phyloP scores from a whole-genome alignment of 2,329 filamentous ascomycete genomes.

The Nemania sp. region DNA sequence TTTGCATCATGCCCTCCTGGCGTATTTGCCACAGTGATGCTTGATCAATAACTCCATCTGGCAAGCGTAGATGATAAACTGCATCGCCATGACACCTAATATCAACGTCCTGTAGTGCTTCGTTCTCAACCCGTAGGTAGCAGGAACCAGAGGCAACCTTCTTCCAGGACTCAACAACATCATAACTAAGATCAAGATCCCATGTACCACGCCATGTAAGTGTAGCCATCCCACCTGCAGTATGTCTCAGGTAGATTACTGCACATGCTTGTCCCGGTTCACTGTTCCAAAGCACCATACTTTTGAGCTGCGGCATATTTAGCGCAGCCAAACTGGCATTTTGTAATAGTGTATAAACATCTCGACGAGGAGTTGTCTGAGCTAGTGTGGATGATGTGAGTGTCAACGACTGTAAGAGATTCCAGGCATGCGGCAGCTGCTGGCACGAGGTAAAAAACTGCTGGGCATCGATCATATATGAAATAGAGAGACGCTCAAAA shows the following conservation, averaged over 20 bases:
- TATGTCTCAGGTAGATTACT: slow-evolving; percentile 18
- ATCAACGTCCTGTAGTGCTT: slow-evolving; percentile 12
- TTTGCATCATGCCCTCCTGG: slow-evolving; percentile 19
- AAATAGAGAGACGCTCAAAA: slow-evolving; percentile 47
- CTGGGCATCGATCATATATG: slow-evolving; percentile 47
- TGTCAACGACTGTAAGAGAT: slow-evolving; percentile 46
- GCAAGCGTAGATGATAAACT: slow-evolving; percentile 20
- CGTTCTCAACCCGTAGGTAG: slow-evolving; percentile 12
- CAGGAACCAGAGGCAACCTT: slow-evolving; percentile 12
- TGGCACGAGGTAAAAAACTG: slow-evolving; percentile 47
- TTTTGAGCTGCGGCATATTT: slow-evolving; percentile 26
- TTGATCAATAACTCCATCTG: slow-evolving; percentile 19
- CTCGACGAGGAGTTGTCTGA: slow-evolving; percentile 6
- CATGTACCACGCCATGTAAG: slow-evolving; percentile 25
- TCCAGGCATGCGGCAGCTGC: slow-evolving; percentile 43
- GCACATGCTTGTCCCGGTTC: slow-evolving; percentile 23
- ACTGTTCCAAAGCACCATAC: slow-evolving; percentile 23
- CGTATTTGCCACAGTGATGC: slow-evolving; percentile 23
- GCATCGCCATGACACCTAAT: slow-evolving; percentile 21
- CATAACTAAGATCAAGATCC: slow-evolving; percentile 11
- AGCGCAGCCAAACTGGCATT: slow-evolving; percentile 20
- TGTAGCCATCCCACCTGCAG: slow-evolving; percentile 6
- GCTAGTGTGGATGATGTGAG: slow-evolving; percentile 49
- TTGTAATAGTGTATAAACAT: slow-evolving; percentile 22
- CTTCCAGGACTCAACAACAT: slow-evolving; percentile 18